phyloP scores from a whole-genome alignment of 208 protist species.

The Trypanosomatidae sp. region DNA sequence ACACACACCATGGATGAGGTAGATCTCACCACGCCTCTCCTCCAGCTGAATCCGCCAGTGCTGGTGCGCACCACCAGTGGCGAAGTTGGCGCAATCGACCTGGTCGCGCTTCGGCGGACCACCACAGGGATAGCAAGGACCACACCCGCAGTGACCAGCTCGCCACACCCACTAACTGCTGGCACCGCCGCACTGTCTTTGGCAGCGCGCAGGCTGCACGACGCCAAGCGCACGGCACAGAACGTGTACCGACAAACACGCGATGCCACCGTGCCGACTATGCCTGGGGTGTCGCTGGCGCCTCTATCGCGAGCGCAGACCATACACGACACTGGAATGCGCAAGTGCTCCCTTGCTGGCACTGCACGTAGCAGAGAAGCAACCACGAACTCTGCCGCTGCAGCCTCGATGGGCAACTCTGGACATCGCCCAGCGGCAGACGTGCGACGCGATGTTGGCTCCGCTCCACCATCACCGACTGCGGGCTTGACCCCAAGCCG shows the following conservation, averaged over 20 bases:
- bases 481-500: neutral
- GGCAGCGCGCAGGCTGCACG: conserved; percentile 25
- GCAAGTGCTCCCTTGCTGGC: neutral
- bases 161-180: neutral
- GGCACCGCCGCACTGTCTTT: conserved; percentile 9
- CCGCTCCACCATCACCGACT: conserved; percentile 12
- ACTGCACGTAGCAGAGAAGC: neutral
- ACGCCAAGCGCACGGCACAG: conserved; percentile 25
- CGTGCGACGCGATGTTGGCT: neutral
- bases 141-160: neutral
- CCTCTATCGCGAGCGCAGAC: neutral
- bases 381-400: neutral
- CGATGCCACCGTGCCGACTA: neutral
- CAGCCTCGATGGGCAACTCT: neutral
- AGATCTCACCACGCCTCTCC: conserved; percentile 16
- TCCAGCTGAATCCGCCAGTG: conserved; percentile 30
- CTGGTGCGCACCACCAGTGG: conserved; percentile 21
- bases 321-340: neutral
- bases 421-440: conserved; percentile 7
- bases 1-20: conserved; percentile 1
- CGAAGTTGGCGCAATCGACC: conserved; percentile 4
- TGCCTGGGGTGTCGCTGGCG: neutral
- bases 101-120: conserved; percentile 16
- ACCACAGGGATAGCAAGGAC: neutral
- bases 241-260: conserved; percentile 14